A percentile compares a stretch with the other conserved stretches of the same genome.
phyloP scores from a whole-genome alignment of 2,329 filamentous ascomycete genomes.

The Colletotrichum lentis region DNA sequence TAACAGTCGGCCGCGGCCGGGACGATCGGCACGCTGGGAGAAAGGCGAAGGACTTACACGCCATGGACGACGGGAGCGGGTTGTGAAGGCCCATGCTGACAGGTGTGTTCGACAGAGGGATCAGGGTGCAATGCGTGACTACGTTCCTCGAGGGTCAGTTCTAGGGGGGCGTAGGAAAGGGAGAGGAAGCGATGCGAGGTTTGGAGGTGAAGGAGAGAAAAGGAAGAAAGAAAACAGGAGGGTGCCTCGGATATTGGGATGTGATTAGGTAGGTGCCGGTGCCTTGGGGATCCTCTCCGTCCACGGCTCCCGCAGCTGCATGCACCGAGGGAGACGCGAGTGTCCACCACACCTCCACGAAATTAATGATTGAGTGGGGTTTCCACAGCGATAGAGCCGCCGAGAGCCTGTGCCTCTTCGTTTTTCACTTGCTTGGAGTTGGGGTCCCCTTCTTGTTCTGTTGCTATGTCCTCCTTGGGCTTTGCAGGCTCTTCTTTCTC shows the following conservation, averaged over 20 bases:
- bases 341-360: constrained; percentile 31
- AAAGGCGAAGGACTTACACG: constrained; percentile 62
- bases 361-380: constrained; percentile 32
- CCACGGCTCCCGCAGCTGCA: constrained; percentile 17
- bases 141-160: constrained; percentile 5
- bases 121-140: neutral
- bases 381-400: constrained; percentile 8
- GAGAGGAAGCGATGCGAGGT: neutral
- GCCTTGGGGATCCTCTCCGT: constrained; percentile 16
- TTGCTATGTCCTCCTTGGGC: neutral
- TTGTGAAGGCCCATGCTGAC: constrained; percentile 70
- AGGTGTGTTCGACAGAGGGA: constrained; percentile 26
- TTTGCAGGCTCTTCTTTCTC: neutral
- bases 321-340: constrained; percentile 7
- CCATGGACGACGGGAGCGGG: constrained; percentile 71
- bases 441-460: neutral
- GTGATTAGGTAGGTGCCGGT: constrained; percentile 21
- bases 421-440: neutral
- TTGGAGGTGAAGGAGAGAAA: neutral
- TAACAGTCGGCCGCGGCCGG: constrained; percentile 37
- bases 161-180: neutral
- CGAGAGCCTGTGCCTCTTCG: constrained; percentile 30
- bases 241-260: constrained; percentile 23
- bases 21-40: constrained; percentile 32
- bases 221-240: constrained; percentile 18